A percentile compares a stretch with the other conserved stretches of the same genome.
Conservation (phyloP, 2,329 filamentous ascomycete genomes). For the Trichoderma semiorbis region DNA sequence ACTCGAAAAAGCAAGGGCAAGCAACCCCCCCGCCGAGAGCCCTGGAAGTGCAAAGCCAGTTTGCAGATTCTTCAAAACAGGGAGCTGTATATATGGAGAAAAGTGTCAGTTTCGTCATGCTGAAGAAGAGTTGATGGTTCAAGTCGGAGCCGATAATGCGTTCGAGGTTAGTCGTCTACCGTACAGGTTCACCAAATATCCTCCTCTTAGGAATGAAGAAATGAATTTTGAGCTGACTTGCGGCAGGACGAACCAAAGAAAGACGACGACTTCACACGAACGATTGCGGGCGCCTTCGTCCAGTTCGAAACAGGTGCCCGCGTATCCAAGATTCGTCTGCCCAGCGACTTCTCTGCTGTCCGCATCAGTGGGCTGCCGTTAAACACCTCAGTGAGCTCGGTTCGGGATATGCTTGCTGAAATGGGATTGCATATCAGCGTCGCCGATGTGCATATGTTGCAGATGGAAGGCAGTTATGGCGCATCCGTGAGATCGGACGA, state of each 20-base stretch:
- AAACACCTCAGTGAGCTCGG: conserved; percentile 16
- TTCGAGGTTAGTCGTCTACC: background rate
- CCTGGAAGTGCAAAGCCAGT: background rate
- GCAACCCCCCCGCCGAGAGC: background rate
- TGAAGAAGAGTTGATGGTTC: background rate
- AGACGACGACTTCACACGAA: background rate
- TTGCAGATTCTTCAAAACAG: background rate
- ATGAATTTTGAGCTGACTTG: background rate
- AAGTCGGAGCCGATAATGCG: background rate
- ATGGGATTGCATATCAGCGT: background rate
- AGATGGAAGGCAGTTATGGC: background rate
- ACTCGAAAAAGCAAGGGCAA: background rate
- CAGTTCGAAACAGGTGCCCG: conserved; percentile 33
- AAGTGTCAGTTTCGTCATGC: background rate
- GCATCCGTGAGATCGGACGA: background rate
- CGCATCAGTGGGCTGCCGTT: conserved; percentile 30
- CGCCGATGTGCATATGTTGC: background rate
- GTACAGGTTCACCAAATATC: background rate
- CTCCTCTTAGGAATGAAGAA: background rate
- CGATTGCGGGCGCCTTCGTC: conserved; percentile 26
- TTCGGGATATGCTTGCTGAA: background rate
- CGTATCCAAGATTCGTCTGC: conserved; percentile 28
- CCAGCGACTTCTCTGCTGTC: conserved; percentile 37
- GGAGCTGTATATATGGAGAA: conserved; percentile 4
- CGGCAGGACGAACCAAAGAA: background rate